These are phyloP conservation scores for Madurella mycetomatis DNA, from an alignment of 2,329 filamentous ascomycete species.

Conservation along the genomic window DNA sequence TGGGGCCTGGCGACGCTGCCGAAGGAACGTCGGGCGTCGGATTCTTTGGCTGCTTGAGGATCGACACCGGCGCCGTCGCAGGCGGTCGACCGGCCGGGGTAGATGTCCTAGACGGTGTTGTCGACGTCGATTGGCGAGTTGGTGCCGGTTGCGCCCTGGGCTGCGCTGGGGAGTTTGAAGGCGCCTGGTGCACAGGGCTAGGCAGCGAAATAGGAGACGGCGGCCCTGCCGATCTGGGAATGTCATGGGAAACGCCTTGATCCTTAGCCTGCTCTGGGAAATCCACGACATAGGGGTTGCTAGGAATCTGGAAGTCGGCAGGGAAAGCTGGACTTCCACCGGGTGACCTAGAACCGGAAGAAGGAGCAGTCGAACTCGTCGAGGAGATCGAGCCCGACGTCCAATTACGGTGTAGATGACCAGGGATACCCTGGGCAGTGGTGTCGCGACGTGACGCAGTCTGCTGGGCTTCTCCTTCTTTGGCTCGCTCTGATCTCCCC, in stretches of 20 bases:
- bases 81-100: slow-evolving; percentile 4
- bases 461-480: neutral
- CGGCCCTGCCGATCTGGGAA: slow-evolving; percentile 5
- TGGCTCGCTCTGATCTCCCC: neutral
- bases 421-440: neutral
- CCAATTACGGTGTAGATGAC: neutral
- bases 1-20: neutral
- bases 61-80: slow-evolving; percentile 21
- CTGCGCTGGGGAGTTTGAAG: slow-evolving; percentile 1
- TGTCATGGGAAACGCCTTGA: neutral
- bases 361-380: slow-evolving; percentile 4
- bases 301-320: slow-evolving; percentile 8
- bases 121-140: neutral
- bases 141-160: slow-evolving; percentile 15
- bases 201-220: slow-evolving; percentile 14
- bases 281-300: slow-evolving; percentile 13
- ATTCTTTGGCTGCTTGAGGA: slow-evolving; percentile 25
- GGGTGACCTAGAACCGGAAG: slow-evolving; percentile 5
- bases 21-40: slow-evolving; percentile 8
- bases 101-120: slow-evolving; percentile 1
- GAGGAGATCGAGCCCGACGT: slow-evolving; percentile 3
- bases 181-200: slow-evolving; percentile 1
- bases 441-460: neutral
- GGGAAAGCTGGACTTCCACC: neutral
- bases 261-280: slow-evolving; percentile 1